Conservation (phyloP, 495 filamentous ascomycete genomes). For the Podospora didyma region DNA sequence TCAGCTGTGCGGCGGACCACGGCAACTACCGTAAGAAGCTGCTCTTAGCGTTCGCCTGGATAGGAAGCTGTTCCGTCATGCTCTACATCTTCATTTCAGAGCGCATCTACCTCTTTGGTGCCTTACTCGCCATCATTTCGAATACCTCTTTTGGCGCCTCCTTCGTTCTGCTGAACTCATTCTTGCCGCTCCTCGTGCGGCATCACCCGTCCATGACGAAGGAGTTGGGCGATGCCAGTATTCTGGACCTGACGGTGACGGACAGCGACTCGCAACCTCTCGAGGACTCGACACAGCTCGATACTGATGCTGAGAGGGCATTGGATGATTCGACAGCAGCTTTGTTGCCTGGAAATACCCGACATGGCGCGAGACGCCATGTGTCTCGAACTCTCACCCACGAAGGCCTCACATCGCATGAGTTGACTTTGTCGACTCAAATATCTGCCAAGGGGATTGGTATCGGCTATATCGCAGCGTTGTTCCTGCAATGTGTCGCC, state of each 20-base stretch:
- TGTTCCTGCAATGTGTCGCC: constrained; percentile 72
- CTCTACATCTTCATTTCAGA: constrained; percentile 75
- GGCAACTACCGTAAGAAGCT: constrained; percentile 88
- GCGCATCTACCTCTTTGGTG: constrained; percentile 72
- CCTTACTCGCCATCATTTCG: constrained; percentile 77
- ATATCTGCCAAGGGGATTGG: constrained; percentile 90
- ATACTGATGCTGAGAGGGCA: constrained; percentile 10
- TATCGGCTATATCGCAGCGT: constrained; percentile 80
- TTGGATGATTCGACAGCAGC: constrained; percentile 42
- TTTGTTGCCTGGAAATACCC: constrained; percentile 28
- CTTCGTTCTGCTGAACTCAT: constrained; percentile 81
- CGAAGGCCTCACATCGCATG: constrained; percentile 54
- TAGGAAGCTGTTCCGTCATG: constrained; percentile 81
- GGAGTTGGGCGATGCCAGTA: constrained; percentile 8
- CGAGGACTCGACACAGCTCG: constrained; percentile 10
- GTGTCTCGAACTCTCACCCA: constrained; percentile 31
- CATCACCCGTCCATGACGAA: constrained; percentile 59
- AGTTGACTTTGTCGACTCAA: constrained; percentile 70
- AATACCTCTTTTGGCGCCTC: constrained; percentile 89
- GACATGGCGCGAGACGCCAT: constrained; percentile 30
- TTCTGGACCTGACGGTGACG: constrained; percentile 9
- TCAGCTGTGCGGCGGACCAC: constrained; percentile 94
- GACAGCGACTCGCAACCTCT: constrained; percentile 16
- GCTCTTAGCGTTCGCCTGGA: constrained; percentile 75
- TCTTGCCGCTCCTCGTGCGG: constrained; percentile 74